Conservation (phyloP, 768 basidiomycete genomes). For the Termitomyces sp. region DNA sequence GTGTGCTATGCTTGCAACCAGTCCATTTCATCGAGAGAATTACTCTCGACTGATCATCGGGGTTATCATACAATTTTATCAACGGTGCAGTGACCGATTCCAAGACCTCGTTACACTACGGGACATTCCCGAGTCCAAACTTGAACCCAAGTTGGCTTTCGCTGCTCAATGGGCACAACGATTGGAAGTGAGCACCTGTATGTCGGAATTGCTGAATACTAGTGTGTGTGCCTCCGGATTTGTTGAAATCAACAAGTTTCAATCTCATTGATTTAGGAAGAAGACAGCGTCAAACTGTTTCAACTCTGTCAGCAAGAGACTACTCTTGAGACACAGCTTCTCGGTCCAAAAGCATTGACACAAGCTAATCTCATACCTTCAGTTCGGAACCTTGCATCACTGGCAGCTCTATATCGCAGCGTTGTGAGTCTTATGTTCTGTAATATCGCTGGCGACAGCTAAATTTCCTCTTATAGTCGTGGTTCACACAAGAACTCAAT, state of each 20-base stretch:
- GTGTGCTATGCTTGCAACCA: slow-evolving; percentile 84
- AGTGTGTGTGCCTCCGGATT: slow-evolving; percentile 33
- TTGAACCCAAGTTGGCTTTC: slow-evolving; percentile 46
- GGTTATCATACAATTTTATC: slow-evolving; percentile 94
- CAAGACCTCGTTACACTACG: slow-evolving; percentile 57
- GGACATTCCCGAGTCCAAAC: slow-evolving; percentile 24
- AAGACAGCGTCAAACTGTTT: slow-evolving; percentile 33
- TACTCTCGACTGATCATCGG: slow-evolving; percentile 91
- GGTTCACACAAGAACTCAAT: slow-evolving; percentile 76
- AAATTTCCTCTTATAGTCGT: slow-evolving; percentile 44
- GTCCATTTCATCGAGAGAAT: slow-evolving; percentile 92
- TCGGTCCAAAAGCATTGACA: slow-evolving; percentile 47
- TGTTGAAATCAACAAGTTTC: neutral
- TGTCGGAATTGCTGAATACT: slow-evolving; percentile 56
- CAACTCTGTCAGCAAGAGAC: slow-evolving; percentile 75
- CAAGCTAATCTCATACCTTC: slow-evolving; percentile 68
- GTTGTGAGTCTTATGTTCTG: slow-evolving; percentile 50
- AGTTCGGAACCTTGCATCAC: slow-evolving; percentile 60
- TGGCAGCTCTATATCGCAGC: slow-evolving; percentile 81
- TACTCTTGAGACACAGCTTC: slow-evolving; percentile 64
- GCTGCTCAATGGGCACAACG: slow-evolving; percentile 83
- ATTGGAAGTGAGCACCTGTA: slow-evolving; percentile 68
- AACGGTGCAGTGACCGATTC: slow-evolving; percentile 86
- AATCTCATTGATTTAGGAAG: slow-evolving; percentile 24
- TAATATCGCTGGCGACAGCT: neutral